Evolutionary conservation across 345 rosid genomes (phyloP), one percentile per base, ranked within the genome.

Genomic region (Noccaea caerulescens): DNA sequence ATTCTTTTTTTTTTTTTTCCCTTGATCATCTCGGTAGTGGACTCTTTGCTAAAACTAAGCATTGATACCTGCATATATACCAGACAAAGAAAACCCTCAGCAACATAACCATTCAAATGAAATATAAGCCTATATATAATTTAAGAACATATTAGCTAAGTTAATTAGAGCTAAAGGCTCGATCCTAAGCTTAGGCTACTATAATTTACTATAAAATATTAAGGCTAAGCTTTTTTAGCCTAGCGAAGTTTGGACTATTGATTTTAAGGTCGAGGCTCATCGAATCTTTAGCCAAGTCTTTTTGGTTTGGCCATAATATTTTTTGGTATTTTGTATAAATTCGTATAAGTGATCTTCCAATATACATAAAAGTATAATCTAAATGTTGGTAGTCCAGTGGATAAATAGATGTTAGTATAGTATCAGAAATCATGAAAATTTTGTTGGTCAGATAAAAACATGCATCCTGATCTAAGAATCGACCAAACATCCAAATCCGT

Each of bases 21-120:
- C 51, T 66, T 4, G 7, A 6, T 27, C 32, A 13, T 53, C 42
- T 39, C 16, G 10, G 27, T n/a, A 5, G 3, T 25, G 37, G 37
- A n/a, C 7, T 52, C 70, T 27, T 66, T 8, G 6, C 49, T 65
- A 2, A 16, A 46, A 37, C 47, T 66, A 67, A 41, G 33, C 62
- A 53, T 45, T 52, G 52, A 53, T 27, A 41, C 62, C 52, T 67
- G 61, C 61, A 42, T 47, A n/a, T n/a, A n/a, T n/a, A 16, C 60
- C 7, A 39, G 12, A 7, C 12, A 66, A 6, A 8, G 1, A 10
- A n/a, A 39, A 39, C 11, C 3, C 7, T 62, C 54, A 45, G 51
- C 25, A 60, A 44, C 4, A 33, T 5, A 44, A 41, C n/a, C n/a
- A 50, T 50, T 50, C n/a, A 36, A 9, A 25, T 14, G 52, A 14